Evolutionary conservation across 129 eudicot genomes (phyloP).

Genomic region (Flaveria bidentis): DNA sequence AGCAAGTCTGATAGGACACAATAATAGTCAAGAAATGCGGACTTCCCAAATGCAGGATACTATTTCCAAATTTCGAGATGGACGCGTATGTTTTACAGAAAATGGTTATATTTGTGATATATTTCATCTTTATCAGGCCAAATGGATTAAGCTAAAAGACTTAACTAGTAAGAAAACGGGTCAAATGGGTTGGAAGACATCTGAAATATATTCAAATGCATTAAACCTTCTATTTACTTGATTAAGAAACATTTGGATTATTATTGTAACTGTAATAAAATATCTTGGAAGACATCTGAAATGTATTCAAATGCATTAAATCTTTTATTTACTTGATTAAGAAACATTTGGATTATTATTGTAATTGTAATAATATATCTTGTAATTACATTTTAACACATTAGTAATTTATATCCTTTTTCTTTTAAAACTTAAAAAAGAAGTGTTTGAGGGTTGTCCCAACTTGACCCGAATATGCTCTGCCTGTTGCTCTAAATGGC

Average conservation of each 20-base stretch:
- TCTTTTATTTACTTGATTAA: not conserved
- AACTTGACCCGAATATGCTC: not conserved
- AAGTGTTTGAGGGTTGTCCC: not conserved
- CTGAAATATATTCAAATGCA: constrained; percentile 13
- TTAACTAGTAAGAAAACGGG: not conserved
- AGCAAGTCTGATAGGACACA: constrained; percentile 97
- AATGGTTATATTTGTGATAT: not conserved
- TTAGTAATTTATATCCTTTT: not conserved
- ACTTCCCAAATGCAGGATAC: constrained; percentile 96
- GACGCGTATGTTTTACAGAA: constrained; percentile 74
- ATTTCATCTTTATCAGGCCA: not conserved
- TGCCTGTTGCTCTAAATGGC: constrained; percentile 1
- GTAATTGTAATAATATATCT: not conserved
- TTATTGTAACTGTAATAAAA: not conserved
- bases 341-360: not conserved
- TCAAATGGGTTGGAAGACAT: not conserved
- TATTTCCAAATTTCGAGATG: constrained; percentile 87
- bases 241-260: not conserved
- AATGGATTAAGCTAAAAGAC: constrained; percentile 6
- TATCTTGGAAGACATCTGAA: not conserved
- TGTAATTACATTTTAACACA: not conserved
- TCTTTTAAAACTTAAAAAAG: not conserved
- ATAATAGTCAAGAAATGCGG: constrained; percentile 97
- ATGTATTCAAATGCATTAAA: constrained; percentile 19
- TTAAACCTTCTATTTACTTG: not conserved